Evolutionary conservation across 2,329 filamentous ascomycete genomes (phyloP).

Genomic region (Fusarium haematococcum): DNA sequence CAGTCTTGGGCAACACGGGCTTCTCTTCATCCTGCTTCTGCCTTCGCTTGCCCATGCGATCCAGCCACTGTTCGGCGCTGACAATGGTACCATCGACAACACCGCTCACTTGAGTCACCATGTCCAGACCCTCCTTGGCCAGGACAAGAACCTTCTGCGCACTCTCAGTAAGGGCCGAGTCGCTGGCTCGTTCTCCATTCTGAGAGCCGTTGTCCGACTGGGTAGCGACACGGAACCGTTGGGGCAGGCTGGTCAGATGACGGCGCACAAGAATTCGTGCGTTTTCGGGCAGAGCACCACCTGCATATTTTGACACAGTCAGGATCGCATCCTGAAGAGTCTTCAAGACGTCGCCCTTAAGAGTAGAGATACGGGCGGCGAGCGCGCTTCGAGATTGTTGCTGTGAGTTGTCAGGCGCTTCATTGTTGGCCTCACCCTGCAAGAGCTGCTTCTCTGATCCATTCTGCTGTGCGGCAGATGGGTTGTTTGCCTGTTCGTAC

Average conservation of each 20-base stretch:
- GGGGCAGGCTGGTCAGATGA: conserved; percentile 86
- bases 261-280: conserved; percentile 84
- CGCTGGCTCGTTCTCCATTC: conserved; percentile 49
- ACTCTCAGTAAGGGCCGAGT: conserved; percentile 58
- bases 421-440: conserved; percentile 8
- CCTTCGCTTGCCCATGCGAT: conserved; percentile 70
- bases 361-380: conserved; percentile 72
- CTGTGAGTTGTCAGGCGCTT: conserved; percentile 27
- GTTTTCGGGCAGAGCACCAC: conserved; percentile 91
- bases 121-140: conserved; percentile 90
- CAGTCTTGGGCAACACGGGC: conserved; percentile 37
- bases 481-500: conserved; percentile 72
- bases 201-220: conserved; percentile 51
- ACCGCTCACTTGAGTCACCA: conserved; percentile 91
- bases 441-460: conserved; percentile 16
- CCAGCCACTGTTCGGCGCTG: conserved; percentile 92
- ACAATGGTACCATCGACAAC: conserved; percentile 91
- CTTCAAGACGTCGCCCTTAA: conserved; percentile 79
- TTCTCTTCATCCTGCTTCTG: conserved; percentile 45
- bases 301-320: conserved; percentile 88
- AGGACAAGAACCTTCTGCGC: conserved; percentile 86
- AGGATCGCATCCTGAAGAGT: conserved; percentile 85
- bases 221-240: conserved; percentile 81
- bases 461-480: conserved; percentile 17
- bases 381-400: conserved; percentile 56